phyloP scores from a whole-genome alignment of 139 green algal species.

The Picochlorum sp. region DNA sequence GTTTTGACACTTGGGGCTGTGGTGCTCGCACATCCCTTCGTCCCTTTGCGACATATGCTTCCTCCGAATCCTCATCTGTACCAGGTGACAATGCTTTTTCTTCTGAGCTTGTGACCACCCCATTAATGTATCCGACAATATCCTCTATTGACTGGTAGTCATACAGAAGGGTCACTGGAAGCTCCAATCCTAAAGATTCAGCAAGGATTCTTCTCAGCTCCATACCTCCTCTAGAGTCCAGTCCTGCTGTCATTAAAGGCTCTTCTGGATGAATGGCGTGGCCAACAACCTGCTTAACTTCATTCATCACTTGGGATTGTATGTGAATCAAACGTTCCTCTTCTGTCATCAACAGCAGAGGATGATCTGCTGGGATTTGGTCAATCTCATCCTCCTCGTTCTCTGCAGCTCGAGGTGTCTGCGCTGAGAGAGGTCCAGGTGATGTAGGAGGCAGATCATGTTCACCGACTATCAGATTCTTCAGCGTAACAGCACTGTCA shows the following conservation, averaged over 20 bases:
- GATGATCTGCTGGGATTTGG: slow-evolving; percentile 21
- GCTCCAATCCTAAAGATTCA: slow-evolving; percentile 40
- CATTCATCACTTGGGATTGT: slow-evolving; percentile 55
- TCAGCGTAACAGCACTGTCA: background rate
- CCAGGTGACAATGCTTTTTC: background rate
- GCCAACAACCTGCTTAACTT: slow-evolving; percentile 55
- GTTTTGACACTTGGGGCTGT: slow-evolving; percentile 37
- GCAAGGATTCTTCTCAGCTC: slow-evolving; percentile 77
- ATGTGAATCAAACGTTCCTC: slow-evolving; percentile 56
- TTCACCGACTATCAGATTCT: slow-evolving; percentile 18
- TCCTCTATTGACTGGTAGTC: slow-evolving; percentile 61
- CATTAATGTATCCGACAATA: slow-evolving; percentile 43
- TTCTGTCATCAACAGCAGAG: slow-evolving; percentile 46
- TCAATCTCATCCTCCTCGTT: slow-evolving; percentile 9
- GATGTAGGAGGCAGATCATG: slow-evolving; percentile 23
- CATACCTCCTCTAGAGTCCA: slow-evolving; percentile 69
- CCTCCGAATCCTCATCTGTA: background rate
- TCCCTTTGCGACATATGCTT: background rate
- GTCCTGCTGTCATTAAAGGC: slow-evolving; percentile 36
- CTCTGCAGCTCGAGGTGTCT: background rate
- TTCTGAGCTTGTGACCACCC: background rate
- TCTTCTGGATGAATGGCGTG: slow-evolving; percentile 54
- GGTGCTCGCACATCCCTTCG: background rate
- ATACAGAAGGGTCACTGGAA: slow-evolving; percentile 78
- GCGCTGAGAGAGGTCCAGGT: background rate